These are phyloP conservation scores for Suillus tomentosus DNA, from an alignment of 768 basidiomycete genomes.

Conservation along the genomic window DNA sequence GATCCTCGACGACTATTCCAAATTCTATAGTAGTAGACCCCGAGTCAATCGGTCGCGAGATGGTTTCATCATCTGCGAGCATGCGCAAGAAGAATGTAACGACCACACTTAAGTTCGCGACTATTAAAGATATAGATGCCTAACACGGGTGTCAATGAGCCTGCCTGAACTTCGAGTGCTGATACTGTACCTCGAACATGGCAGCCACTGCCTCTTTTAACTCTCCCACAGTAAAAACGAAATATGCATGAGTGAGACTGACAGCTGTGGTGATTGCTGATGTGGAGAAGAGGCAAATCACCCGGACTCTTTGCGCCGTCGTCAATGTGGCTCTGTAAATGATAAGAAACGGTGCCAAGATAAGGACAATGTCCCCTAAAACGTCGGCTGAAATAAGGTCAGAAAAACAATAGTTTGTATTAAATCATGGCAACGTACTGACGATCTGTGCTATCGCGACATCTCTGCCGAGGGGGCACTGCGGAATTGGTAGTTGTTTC, in stretches of 20 bases:
- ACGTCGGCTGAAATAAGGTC: conserved; percentile 11
- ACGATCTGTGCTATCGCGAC: conserved; percentile 2
- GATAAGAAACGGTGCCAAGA: not conserved
- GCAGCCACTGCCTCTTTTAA: not conserved
- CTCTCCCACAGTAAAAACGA: not conserved
- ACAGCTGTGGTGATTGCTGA: conserved; percentile 1
- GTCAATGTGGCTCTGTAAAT: not conserved
- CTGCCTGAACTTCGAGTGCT: conserved; percentile 1
- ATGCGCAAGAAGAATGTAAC: conserved; percentile 4
- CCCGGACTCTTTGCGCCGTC: not conserved
- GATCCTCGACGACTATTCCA: not conserved
- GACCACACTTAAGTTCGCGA: conserved; percentile 1
- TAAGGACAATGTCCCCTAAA: not conserved
- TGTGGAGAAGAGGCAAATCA: not conserved
- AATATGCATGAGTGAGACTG: not conserved
- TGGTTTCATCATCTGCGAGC: not conserved
- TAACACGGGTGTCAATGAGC: not conserved
- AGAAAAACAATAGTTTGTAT: not conserved
- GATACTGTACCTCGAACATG: not conserved
- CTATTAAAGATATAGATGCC: not conserved
- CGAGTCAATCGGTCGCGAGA: not conserved
- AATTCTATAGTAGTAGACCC: not conserved
- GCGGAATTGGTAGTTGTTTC: not conserved
- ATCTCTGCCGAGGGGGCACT: conserved; percentile 1
- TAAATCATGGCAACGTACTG: not conserved